phyloP scores from a whole-genome alignment of 202 grass and related monocot genomes.

The Elaeis oleifera region DNA sequence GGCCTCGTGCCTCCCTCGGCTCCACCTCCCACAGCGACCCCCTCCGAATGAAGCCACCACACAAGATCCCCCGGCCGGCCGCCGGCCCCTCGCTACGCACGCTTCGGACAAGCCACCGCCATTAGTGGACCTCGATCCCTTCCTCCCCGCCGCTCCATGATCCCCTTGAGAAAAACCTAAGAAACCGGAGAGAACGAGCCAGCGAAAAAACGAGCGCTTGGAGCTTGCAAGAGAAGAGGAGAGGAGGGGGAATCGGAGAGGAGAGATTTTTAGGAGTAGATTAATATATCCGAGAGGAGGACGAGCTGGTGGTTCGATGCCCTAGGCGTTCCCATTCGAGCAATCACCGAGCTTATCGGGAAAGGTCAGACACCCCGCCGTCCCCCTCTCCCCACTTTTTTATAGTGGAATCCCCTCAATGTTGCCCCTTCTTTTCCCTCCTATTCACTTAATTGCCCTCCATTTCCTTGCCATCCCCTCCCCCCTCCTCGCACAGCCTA shows the following conservation, averaged over 20 bases:
- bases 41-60: background rate
- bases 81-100: background rate
- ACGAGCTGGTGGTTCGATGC: background rate
- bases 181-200: background rate
- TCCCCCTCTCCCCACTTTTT: background rate
- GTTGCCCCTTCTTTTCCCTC: too few relatives aligned
- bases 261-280: conserved; percentile 3
- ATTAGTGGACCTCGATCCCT: background rate
- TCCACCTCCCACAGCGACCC: too few relatives aligned
- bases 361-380: conserved; percentile 32
- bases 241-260: background rate
- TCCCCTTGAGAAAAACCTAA: background rate
- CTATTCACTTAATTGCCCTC: too few relatives aligned
- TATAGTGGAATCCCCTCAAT: too few relatives aligned
- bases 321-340: conserved; percentile 34
- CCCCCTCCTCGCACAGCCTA: background rate
- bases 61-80: background rate
- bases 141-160: background rate
- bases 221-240: background rate
- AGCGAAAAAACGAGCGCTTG: background rate
- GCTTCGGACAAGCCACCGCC: conserved; percentile 13
- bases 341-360: conserved; percentile 38
- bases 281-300: conserved; percentile 14
- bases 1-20: too few relatives aligned
- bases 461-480: background rate